Percentiles rank a stretch among this genome's conserved stretches.
phyloP scores from a whole-genome alignment of 75 land plant genomes.

The Isoetes taiwanensis region DNA sequence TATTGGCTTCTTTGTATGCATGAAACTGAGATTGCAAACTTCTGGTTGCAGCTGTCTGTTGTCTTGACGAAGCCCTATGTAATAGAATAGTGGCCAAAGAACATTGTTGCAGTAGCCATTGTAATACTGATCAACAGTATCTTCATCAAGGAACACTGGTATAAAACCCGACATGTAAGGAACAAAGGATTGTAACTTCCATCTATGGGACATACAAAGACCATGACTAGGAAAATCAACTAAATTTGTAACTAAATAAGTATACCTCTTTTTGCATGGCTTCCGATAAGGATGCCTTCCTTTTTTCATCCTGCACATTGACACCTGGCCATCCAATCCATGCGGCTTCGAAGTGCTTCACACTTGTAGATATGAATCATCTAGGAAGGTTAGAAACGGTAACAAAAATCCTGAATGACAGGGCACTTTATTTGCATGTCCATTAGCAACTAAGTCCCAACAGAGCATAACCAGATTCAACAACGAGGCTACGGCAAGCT shows the following conservation, averaged over 20 bases:
- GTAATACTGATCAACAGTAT: conserved; percentile 93
- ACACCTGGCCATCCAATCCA: conserved; percentile 99
- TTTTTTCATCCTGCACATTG: conserved; percentile 81
- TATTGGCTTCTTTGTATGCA: conserved; percentile 91
- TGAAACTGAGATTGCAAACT: conserved; percentile 94
- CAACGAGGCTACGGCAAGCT: too few species aligned
- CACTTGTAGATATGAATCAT: conserved; percentile 34
- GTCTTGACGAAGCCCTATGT: conserved; percentile 96
- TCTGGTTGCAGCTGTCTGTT: conserved; percentile 92
- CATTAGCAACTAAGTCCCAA: neutral
- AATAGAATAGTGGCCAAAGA: conserved; percentile 97
- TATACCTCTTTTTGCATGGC: conserved; percentile 94
- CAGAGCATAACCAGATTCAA: too few species aligned
- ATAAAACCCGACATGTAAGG: too few species aligned
- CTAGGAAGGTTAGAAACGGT: neutral
- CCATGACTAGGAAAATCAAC: too few species aligned
- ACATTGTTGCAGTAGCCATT: conserved; percentile 99
- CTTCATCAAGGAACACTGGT: conserved; percentile 96
- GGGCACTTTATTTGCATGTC: neutral
- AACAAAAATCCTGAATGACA: neutral
- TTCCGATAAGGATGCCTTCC: conserved; percentile 59
- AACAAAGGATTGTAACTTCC: too few species aligned
- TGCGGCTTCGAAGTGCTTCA: conserved; percentile 87
- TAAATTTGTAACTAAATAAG: neutral
- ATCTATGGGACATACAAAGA: too few species aligned